phyloP scores from a whole-genome alignment of 257 asterid genomes.

The Capsicum chinense region DNA sequence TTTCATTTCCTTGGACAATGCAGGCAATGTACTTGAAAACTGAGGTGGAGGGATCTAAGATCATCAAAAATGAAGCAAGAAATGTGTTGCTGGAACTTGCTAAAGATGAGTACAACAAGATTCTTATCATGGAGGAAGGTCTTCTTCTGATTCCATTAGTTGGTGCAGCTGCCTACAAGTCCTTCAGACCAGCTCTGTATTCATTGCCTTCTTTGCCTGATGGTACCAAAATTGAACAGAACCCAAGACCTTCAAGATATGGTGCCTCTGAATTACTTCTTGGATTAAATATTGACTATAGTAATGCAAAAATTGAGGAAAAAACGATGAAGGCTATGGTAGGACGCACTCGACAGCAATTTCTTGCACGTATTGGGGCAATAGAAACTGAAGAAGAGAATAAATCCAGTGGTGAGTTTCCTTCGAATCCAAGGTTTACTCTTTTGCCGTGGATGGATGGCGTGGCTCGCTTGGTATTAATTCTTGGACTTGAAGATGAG shows the following conservation, averaged over 20 bases:
- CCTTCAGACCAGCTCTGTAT: conserved; percentile 67
- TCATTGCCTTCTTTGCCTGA: conserved; percentile 94
- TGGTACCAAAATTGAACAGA: conserved; percentile 68
- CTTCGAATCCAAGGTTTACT: conserved; percentile 53
- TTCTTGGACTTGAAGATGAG: conserved; percentile 88
- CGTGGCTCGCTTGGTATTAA: conserved; percentile 83
- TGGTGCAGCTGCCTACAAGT: conserved; percentile 74
- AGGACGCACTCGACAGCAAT: conserved; percentile 74
- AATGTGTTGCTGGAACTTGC: conserved; percentile 73
- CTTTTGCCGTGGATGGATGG: conserved; percentile 78
- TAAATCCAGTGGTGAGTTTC: conserved; percentile 37
- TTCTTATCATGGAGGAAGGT: conserved; percentile 86
- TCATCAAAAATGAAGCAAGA: conserved; percentile 64
- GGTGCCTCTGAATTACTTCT: conserved; percentile 80
- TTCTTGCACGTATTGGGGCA: conserved; percentile 89
- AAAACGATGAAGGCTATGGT: conserved; percentile 65
- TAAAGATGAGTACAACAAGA: conserved; percentile 67
- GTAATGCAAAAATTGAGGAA: conserved; percentile 59
- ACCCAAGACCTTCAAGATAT: conserved; percentile 66
- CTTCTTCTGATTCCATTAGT: conserved; percentile 77
- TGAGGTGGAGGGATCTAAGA: conserved; percentile 57
- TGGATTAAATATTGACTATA: conserved; percentile 59
- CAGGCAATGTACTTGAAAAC: conserved; percentile 72
- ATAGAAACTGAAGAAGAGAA: conserved; percentile 67
- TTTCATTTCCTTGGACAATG: conserved; percentile 33